phyloP scores from a whole-genome alignment of 139 green algal species.

The Chara braunii region DNA sequence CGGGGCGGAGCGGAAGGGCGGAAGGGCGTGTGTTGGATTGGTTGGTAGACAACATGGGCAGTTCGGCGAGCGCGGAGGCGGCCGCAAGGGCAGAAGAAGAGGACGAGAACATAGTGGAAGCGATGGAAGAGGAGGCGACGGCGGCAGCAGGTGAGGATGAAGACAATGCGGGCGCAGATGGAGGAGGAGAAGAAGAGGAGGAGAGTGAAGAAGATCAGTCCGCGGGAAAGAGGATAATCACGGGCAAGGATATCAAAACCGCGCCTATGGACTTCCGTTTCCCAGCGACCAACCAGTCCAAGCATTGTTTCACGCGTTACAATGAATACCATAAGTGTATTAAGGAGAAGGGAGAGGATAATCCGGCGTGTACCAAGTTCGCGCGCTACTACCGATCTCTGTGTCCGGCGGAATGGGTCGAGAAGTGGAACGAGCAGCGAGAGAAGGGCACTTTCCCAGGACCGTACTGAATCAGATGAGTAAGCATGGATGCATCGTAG shows the following conservation, averaged over 20 bases:
- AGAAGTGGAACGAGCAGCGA: constrained; percentile 58
- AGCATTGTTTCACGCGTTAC: constrained; percentile 86
- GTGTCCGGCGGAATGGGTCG: constrained; percentile 76
- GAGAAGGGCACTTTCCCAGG: constrained; percentile 52
- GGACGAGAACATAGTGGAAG: not conserved
- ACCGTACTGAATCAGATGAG: constrained; percentile 52
- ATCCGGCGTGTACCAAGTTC: constrained; percentile 62
- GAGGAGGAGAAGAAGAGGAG: not conserved
- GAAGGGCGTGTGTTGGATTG: not conserved
- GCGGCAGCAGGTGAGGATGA: not conserved
- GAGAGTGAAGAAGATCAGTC: not conserved
- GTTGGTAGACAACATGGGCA: not conserved
- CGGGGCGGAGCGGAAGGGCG: not conserved
- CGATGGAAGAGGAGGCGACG: not conserved
- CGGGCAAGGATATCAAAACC: constrained; percentile 42
- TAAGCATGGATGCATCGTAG: too few species aligned
- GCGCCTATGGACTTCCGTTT: constrained; percentile 69
- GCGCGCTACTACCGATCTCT: constrained; percentile 65
- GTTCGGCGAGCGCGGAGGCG: not conserved
- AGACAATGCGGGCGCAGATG: not conserved
- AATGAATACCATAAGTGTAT: constrained; percentile 81
- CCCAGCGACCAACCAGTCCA: constrained; percentile 75
- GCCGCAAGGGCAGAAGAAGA: not conserved
- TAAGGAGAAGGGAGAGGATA: constrained; percentile 63
- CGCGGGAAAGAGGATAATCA: not conserved